Base-by-base conservation (phyloP, 2,329 filamentous ascomycete species). In the Xylaria sp. region DNA sequence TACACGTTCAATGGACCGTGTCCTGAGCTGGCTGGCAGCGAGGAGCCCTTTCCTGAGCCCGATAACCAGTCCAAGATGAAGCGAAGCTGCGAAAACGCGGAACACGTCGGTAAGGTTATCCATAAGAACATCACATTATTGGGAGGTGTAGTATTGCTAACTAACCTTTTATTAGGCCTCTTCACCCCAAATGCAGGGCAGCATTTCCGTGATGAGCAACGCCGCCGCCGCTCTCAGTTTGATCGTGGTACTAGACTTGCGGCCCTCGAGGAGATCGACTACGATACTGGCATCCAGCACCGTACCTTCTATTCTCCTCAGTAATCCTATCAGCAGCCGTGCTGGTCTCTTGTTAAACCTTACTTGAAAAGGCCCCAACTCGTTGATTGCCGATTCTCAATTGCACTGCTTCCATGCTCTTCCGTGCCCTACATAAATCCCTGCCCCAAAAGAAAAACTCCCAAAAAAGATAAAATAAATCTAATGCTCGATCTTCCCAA, bases 1-100 rank as follows among this genome's bases (percentile, higher is more conserved):
- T 81, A 74, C 50, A 82, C 80, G 1, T 69, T 72, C 37, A 82
- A 79, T 43, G 74, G 75, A 4, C 78, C 74, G 2, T 71, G 71
- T 54, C 77, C 74, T 0, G 77, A 80, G 8, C 67, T 84, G 50
- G 81, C 86, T 48, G 91, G 91, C 2, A 76, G 83, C 26, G 90
- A 95, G 71, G 87, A 91, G 62, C 70, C 76, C 0, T 96, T 96
- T 64, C 91, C 91, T 0, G 76, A 78, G 1, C 88, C 91, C 0
- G 91, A 96, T 74, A 96, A 96, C 66, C 82, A 86, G 50, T 90
- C 89, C 0, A 96, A 96, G 76, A 88, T 94, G 79, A 89, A 91
- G 74, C 84, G 92, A 56, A 94, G 90, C 62, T 88, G 90, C 56
- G 90, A 95, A 69, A 95, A 94, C 69, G 91, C 91, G 1, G 88